phyloP scores from a whole-genome alignment of 805 yeast species.

The Candida palmyrensis region DNA sequence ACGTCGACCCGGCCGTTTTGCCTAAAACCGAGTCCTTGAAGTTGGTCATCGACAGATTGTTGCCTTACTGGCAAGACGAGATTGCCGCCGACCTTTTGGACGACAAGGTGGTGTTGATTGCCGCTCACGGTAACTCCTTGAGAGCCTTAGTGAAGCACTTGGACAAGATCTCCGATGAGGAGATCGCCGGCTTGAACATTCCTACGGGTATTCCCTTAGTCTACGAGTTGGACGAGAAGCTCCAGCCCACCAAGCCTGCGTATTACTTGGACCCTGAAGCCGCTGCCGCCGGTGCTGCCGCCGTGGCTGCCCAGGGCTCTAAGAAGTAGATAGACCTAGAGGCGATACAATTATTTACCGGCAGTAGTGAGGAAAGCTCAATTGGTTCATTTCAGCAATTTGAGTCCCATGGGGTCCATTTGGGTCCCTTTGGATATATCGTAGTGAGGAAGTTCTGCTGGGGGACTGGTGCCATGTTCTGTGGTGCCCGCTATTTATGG shows the following conservation, averaged over 20 bases:
- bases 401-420: too few relatives aligned
- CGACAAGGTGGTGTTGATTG: slow-evolving; percentile 87
- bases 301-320: slow-evolving; percentile 92
- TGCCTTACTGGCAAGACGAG: slow-evolving; percentile 95
- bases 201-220: slow-evolving; percentile 99
- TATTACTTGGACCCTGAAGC: slow-evolving; percentile 99
- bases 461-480: too few relatives aligned
- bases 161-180: slow-evolving; percentile 87
- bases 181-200: slow-evolving; percentile 90
- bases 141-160: slow-evolving; percentile 95
- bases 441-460: too few relatives aligned
- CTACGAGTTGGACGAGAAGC: slow-evolving; percentile 82
- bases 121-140: slow-evolving; percentile 98
- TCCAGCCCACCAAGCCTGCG: slow-evolving; percentile 87
- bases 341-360: too few relatives aligned
- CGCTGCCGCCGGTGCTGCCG: slow-evolving; percentile 99
- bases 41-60: slow-evolving; percentile 90
- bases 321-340: slow-evolving; percentile 24
- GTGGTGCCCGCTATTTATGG: too few relatives aligned
- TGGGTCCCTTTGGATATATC: too few relatives aligned
- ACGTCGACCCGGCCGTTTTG: slow-evolving; percentile 77
- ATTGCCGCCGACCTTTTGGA: slow-evolving; percentile 77
- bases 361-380: too few relatives aligned
- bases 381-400: too few relatives aligned
- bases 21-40: slow-evolving; percentile 94